Evolutionary conservation across 1,139 yeast genomes (phyloP).

Genomic region (Pneumocystis sp.): DNA sequence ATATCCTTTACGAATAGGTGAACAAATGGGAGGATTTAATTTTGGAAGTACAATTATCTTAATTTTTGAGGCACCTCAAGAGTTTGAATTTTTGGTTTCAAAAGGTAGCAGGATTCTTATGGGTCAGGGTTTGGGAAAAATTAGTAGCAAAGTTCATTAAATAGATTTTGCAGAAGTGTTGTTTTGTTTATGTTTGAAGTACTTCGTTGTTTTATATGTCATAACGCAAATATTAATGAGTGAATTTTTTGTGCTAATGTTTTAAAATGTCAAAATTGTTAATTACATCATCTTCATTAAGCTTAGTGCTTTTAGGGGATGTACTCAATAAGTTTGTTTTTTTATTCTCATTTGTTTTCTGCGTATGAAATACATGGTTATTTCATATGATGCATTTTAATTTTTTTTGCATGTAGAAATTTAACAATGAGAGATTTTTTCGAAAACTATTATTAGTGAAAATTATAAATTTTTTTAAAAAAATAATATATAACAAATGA

Average conservation of each 20-base stretch:
- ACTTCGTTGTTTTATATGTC: background rate
- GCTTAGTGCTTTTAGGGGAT: background rate
- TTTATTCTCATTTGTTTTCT: background rate
- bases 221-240: background rate
- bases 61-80: slow-evolving; percentile 84
- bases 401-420: background rate
- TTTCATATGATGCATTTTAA: background rate
- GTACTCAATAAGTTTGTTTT: background rate
- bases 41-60: slow-evolving; percentile 91
- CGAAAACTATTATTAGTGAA: background rate
- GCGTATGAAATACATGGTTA: background rate
- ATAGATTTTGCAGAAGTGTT: background rate
- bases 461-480: background rate
- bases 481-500: too few species aligned
- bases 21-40: slow-evolving; percentile 94
- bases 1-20: slow-evolving; percentile 75
- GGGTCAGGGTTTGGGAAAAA: slow-evolving; percentile 39
- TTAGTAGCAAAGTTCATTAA: background rate
- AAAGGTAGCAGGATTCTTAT: slow-evolving; percentile 67
- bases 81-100: slow-evolving; percentile 53
- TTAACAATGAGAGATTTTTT: background rate
- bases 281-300: background rate
- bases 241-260: background rate
- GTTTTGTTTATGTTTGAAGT: background rate
- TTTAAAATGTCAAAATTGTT: background rate